Evolutionary conservation across 768 basidiomycete species (phyloP), one percentile per base, ranked within the genome.

Genomic region (Mycena rebaudengoi): DNA sequence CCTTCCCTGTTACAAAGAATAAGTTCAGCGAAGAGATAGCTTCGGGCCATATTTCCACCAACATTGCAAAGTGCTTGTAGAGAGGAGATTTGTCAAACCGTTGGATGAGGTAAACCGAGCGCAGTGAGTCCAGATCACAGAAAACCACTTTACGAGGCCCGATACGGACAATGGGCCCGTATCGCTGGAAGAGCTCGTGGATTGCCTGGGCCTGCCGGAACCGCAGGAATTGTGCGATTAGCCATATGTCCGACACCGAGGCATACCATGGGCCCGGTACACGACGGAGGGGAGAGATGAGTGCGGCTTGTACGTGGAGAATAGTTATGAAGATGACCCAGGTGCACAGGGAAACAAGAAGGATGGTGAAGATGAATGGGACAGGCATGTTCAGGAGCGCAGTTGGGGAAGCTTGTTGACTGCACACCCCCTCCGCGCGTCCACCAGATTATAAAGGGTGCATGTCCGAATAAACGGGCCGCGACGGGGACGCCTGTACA

Each of bases 261-360:
- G 89, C 89, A 70, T 91, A 90, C 90, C 91, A 91, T 21, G 90
- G 91, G 32, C 91, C 91, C 43, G 91, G 91, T 78, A 92, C 85
- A 64, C 82, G 82, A 71, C 85, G 82, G 70, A 91, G 86, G 46
- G 90, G 90, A 65, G 88, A 89, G 73, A 90, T 78, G 75, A 86
- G 85, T 70, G 33, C 40, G 30, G 12, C 26, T 5, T 45, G 39
- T 18, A 53, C 18, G 28, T 28, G 18, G 13, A 43, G 18, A 3
- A 14, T 11, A 4, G 28, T 14, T 16, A n/a, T 20, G 49, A 50
- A 12, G 20, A 33, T n/a, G n/a, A n/a, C n/a, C n/a, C n/a, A n/a
- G n/a, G n/a, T n/a, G 23, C 23, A 50, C 29, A 5, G 4, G 29
- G 29, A 50, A 44, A 8, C n/a, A n/a, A n/a, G n/a, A n/a, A n/a